Evolutionary conservation across 2,329 filamentous ascomycete genomes (phyloP), one percentile per base, ranked within the genome.

Genomic region (Xylaria sp.): DNA sequence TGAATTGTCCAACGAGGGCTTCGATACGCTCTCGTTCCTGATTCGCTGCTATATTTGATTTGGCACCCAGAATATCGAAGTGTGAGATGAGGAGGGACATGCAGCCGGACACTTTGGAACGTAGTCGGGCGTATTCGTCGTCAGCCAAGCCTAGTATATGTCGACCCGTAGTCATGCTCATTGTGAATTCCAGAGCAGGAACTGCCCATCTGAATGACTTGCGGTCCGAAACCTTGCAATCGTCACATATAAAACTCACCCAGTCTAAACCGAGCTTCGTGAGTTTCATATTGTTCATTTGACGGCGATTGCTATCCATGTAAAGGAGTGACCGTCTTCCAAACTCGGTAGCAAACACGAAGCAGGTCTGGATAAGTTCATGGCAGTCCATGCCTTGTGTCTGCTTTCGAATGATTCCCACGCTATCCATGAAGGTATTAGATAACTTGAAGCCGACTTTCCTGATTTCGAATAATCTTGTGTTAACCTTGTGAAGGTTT

Each of bases 191-290:
- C 13, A 99, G 87, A 10, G 96, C 96, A 60, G 94, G 88, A 37
- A 99, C 97, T 8, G 96, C 94, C 96, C 96, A 99, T 72, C 94
- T 91, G 82, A 99, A 99, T 0, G 96, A 98, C 82, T 95, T 97
- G 74, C 95, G 89, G 80, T 99, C 96, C 3, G 93, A 93, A 10
- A 96, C 93, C 74, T 97, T 88, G 80, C 96, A 99, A 79, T 99
- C 96, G 77, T 98, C 95, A 77, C 94, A 97, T 73, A 99, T 96
- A 80, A 99, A 99, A 77, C 93, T 94, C 18, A 99, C 92, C 96
- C 96, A 99, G 79, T 99, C 95, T 12, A 99, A 85, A 3, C 94
- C 94, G 62, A 99, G 86, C 77, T 97, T 93, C 13, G 95, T 97
- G 64, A 99, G 87, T 79, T 97, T 97, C 74, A 97, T 87, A 79